Conservation (phyloP, 495 filamentous ascomycete genomes). For the Lepraria neglecta region DNA sequence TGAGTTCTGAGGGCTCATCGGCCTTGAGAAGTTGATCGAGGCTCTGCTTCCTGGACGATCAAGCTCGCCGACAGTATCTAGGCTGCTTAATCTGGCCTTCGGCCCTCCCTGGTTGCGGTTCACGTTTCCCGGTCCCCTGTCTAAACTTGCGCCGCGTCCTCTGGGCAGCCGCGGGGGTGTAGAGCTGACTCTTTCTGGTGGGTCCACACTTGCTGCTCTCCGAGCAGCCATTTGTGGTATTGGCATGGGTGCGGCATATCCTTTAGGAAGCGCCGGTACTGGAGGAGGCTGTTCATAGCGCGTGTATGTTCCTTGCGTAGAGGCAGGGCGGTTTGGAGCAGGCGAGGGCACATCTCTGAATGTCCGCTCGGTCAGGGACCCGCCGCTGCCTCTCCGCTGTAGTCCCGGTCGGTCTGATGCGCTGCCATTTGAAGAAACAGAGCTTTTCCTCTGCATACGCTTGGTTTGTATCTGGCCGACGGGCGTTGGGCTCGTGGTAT, state of each 20-base stretch:
- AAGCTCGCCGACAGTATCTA: conserved; percentile 16
- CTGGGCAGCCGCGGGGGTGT: conserved; percentile 38
- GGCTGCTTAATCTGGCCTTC: conserved; percentile 16
- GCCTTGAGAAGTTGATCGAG: conserved; percentile 84
- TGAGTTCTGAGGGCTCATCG: conserved; percentile 50
- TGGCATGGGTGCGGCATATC: conserved; percentile 33
- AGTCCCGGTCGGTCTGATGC: conserved; percentile 42
- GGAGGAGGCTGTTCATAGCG: conserved; percentile 54
- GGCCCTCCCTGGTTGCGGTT: conserved; percentile 17
- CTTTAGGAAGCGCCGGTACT: conserved; percentile 61
- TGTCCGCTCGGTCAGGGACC: conserved; percentile 79
- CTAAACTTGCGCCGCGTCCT: conserved; percentile 42
- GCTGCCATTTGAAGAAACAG: conserved; percentile 59
- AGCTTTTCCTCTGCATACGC: conserved; percentile 69
- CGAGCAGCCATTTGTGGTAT: conserved; percentile 32
- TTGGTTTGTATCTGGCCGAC: conserved; percentile 82
- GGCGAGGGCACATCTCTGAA: conserved; percentile 54
- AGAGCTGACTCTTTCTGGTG: conserved; percentile 44
- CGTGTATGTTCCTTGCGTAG: conserved; percentile 34
- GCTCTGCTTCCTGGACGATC: conserved; percentile 50
- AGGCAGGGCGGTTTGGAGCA: conserved; percentile 51
- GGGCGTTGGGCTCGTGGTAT: conserved; percentile 65
- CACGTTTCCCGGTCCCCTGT: conserved; percentile 33
- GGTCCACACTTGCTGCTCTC: conserved; percentile 51
- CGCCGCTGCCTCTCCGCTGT: conserved; percentile 59